A percentile compares a stretch with the other conserved stretches of the same genome.
phyloP scores from a whole-genome alignment of 139 green algal species.

The Nannochloris sp. region DNA sequence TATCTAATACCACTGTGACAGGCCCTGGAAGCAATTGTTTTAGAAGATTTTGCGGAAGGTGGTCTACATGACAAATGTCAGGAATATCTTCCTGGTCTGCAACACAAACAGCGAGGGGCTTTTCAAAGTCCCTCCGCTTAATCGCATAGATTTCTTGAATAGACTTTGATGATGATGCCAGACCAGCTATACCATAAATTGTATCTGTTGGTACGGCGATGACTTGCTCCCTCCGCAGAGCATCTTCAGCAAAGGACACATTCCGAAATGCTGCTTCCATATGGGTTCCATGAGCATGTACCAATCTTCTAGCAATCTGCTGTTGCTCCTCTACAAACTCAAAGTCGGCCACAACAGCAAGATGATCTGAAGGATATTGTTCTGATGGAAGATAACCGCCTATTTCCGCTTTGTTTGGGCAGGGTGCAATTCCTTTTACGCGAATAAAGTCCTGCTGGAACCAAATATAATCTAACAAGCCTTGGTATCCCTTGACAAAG shows the following conservation, averaged over 20 bases:
- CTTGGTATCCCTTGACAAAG: constrained; percentile 75
- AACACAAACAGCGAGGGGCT: constrained; percentile 56
- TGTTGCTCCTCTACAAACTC: not conserved
- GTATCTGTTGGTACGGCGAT: constrained; percentile 57
- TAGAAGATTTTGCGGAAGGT: constrained; percentile 43
- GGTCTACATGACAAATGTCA: constrained; percentile 19
- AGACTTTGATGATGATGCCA: constrained; percentile 10
- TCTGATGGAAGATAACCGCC: constrained; percentile 59
- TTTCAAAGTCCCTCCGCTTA: constrained; percentile 32
- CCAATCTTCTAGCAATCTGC: constrained; percentile 3
- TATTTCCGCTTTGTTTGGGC: constrained; percentile 43
- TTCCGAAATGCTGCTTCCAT: constrained; percentile 21
- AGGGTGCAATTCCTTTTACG: constrained; percentile 31
- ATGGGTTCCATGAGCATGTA: constrained; percentile 3
- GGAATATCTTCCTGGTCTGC: constrained; percentile 40
- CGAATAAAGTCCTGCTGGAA: constrained; percentile 22
- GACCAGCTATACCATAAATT: constrained; percentile 46
- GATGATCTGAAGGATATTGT: constrained; percentile 74
- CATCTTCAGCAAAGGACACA: constrained; percentile 15
- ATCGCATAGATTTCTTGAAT: constrained; percentile 46
- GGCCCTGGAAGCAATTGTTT: constrained; percentile 56
- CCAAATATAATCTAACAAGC: constrained; percentile 75
- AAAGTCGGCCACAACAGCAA: constrained; percentile 42
- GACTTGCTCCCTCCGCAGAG: constrained; percentile 23
- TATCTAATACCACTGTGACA: constrained; percentile 55